Percentiles rank a stretch among this genome's conserved stretches.
Evolutionary conservation across 1,284 basidiomycete species (phyloP).

Genomic region (Irpex sp.): DNA sequence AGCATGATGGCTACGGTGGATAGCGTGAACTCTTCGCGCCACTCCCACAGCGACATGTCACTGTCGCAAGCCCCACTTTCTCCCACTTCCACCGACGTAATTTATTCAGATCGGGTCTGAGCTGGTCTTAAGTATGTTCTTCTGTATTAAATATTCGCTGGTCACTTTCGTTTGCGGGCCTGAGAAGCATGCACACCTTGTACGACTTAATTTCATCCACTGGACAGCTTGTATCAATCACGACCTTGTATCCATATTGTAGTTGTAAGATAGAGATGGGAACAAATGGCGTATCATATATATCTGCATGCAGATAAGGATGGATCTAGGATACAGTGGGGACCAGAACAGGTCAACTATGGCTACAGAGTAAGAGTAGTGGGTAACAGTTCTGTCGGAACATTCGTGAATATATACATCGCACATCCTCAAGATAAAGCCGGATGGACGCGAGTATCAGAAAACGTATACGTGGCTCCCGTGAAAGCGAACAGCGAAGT

Average conservation of each 20-base stretch:
- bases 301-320: background rate
- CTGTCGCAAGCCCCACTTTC: background rate
- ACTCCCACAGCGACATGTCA: background rate
- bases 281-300: background rate
- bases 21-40: background rate
- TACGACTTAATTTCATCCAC: background rate
- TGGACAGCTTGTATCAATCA: background rate
- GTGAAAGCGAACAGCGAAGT: conserved; percentile 1
- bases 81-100: background rate
- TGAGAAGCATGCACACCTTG: background rate
- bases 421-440: background rate
- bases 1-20: background rate
- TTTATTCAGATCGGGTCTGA: background rate
- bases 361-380: conserved; percentile 5
- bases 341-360: conserved; percentile 3
- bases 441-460: background rate
- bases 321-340: background rate
- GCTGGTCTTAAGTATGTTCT: background rate
- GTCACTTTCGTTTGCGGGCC: background rate
- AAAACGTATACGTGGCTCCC: background rate
- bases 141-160: background rate
- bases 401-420: background rate
- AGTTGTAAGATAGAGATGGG: background rate
- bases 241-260: background rate
- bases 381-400: background rate